Evolutionary conservation across 1,284 basidiomycete species (phyloP).

Genomic region (Afroboletus lepidellus): DNA sequence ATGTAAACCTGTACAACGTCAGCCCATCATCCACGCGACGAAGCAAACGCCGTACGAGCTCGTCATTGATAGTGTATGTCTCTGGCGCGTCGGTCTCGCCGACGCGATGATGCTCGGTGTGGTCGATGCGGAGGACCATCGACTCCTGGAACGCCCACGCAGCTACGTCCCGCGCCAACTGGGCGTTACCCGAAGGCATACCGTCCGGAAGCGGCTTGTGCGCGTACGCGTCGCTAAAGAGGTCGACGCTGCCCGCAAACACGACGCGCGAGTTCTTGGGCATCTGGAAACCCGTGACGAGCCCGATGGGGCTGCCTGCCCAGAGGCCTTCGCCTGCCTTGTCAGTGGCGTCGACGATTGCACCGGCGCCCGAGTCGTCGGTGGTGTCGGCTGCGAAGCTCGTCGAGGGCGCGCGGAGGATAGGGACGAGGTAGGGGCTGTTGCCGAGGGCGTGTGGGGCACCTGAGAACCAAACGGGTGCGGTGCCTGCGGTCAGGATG

Average conservation of each 20-base stretch:
- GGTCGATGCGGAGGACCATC: conserved; percentile 77
- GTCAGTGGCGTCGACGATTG: conserved; percentile 62
- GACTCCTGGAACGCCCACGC: conserved; percentile 93
- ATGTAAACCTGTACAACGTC: conserved; percentile 60
- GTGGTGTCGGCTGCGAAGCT: conserved; percentile 68
- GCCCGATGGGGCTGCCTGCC: conserved; percentile 71
- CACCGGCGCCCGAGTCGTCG: conserved; percentile 55
- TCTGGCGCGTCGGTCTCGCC: conserved; percentile 58
- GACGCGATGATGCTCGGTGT: conserved; percentile 70
- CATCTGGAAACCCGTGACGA: conserved; percentile 91
- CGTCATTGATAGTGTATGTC: conserved; percentile 86
- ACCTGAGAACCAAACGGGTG: conserved; percentile 77
- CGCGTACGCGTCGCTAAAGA: conserved; percentile 75
- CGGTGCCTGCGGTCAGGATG: conserved; percentile 47
- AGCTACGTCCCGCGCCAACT: conserved; percentile 72
- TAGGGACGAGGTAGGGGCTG: conserved; percentile 82
- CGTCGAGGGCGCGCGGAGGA: conserved; percentile 76
- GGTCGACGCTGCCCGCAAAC: conserved; percentile 79
- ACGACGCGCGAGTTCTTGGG: conserved; percentile 73
- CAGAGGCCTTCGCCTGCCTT: conserved; percentile 74
- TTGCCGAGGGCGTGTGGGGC: conserved; percentile 69
- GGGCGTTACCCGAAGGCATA: conserved; percentile 69
- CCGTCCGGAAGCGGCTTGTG: conserved; percentile 59
- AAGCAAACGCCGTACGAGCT: conserved; percentile 56
- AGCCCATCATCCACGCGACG: conserved; percentile 3